Evolutionary conservation across 148 eudicot genomes (phyloP).

Genomic region (Euryodendron excelsum): DNA sequence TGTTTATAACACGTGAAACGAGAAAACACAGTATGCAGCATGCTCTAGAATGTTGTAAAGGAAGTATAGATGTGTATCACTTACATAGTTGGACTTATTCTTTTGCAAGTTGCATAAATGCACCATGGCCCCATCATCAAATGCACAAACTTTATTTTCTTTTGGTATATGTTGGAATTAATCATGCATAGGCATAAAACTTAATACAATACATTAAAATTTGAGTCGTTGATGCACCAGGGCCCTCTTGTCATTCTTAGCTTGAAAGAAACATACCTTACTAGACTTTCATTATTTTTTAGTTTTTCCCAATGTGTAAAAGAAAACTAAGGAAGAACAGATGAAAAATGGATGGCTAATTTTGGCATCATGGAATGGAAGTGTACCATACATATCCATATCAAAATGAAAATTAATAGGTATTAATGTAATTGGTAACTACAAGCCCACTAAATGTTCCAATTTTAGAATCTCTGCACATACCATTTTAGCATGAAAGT

Average conservation of each 20-base stretch:
- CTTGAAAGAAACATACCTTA: background rate
- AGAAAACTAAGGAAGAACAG: no score
- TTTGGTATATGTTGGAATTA: background rate
- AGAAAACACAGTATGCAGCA: background rate
- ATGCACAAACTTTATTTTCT: background rate
- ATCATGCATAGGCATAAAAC: background rate
- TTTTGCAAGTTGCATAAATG: no score
- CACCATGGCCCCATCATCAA: no score
- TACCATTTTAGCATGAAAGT: background rate
- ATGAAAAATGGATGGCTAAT: no score
- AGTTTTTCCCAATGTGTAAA: background rate
- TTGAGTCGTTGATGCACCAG: background rate
- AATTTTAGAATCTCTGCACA: background rate
- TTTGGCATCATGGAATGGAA: background rate
- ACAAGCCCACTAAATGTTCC: background rate
- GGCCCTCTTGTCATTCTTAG: background rate
- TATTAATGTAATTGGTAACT: no score
- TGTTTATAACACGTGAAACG: no score
- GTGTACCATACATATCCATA: no score
- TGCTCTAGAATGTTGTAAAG: background rate
- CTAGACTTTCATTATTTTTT: background rate
- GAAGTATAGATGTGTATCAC: background rate
- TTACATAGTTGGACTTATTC: background rate
- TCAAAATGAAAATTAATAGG: background rate
- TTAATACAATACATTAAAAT: background rate